phyloP scores from a whole-genome alignment of 371 early-diverging fungal genomes.

The Circinella umbellata region DNA sequence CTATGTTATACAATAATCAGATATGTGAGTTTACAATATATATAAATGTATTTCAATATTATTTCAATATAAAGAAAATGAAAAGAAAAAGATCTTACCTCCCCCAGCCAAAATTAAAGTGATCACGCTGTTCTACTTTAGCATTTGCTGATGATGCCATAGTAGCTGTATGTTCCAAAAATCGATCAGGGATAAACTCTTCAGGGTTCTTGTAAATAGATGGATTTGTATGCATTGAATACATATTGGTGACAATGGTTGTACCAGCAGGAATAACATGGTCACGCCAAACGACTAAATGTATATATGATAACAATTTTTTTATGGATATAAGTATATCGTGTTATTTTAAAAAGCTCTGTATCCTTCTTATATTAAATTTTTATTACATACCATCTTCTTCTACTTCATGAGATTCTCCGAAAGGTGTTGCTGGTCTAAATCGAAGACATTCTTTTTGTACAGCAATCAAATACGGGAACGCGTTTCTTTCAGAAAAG shows the following conservation, averaged over 20 bases:
- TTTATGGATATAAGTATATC: too few relatives aligned
- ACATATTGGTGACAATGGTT: constrained; percentile 19
- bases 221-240: constrained; percentile 24
- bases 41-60: too few relatives aligned
- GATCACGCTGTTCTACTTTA: constrained; percentile 17
- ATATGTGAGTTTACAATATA: not conserved
- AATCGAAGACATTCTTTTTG: constrained; percentile 28
- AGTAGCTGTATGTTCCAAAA: constrained; percentile 9
- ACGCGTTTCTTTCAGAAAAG: constrained; percentile 17
- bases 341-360: too few relatives aligned
- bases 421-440: constrained; percentile 16
- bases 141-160: constrained; percentile 21
- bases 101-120: constrained; percentile 29
- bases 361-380: too few relatives aligned
- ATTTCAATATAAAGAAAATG: too few relatives aligned
- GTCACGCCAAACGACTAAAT: constrained; percentile 12
- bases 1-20: not conserved
- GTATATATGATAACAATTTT: not conserved
- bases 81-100: constrained; percentile 3
- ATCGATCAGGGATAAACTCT: constrained; percentile 24
- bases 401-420: constrained; percentile 20
- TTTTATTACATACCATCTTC: constrained; percentile 14
- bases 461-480: constrained; percentile 23
- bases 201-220: constrained; percentile 20
- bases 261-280: constrained; percentile 20